These are phyloP conservation scores for Tricladium varicosporioides DNA, from an alignment of 2,329 filamentous ascomycete genomes.

Conservation along the genomic window DNA sequence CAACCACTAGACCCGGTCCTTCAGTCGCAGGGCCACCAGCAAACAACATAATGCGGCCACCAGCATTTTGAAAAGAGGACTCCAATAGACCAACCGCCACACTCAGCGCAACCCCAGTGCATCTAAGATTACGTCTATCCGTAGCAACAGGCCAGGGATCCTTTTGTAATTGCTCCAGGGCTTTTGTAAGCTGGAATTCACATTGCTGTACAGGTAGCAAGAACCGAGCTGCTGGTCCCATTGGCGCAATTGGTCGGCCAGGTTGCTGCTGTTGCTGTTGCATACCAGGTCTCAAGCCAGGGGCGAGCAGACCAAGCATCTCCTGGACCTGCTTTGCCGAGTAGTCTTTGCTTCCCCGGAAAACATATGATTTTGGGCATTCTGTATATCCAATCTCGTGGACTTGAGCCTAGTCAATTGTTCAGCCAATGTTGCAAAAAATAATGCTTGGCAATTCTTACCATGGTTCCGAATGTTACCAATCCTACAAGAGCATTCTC, in stretches of 20 bases:
- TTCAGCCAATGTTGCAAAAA: neutral
- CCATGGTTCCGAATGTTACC: slow-evolving; percentile 92
- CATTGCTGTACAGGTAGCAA: slow-evolving; percentile 91
- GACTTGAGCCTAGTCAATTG: slow-evolving; percentile 72
- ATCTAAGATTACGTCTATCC: slow-evolving; percentile 85
- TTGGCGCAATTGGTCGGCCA: slow-evolving; percentile 69
- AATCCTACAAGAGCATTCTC: slow-evolving; percentile 79
- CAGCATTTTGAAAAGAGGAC: slow-evolving; percentile 92
- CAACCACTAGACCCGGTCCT: slow-evolving; percentile 94
- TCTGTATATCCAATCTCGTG: slow-evolving; percentile 98
- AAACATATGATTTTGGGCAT: slow-evolving; percentile 98
- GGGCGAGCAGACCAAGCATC: slow-evolving; percentile 83
- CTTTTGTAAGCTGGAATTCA: slow-evolving; percentile 96
- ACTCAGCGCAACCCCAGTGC: slow-evolving; percentile 93
- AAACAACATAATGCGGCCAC: slow-evolving; percentile 95
- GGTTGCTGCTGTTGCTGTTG: slow-evolving; percentile 71
- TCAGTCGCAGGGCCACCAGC: slow-evolving; percentile 93
- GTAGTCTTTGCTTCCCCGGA: slow-evolving; percentile 97
- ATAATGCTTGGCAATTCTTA: slow-evolving; percentile 40
- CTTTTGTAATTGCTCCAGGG: slow-evolving; percentile 90
- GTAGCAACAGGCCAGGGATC: slow-evolving; percentile 97
- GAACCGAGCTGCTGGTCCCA: slow-evolving; percentile 84
- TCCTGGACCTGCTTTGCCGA: slow-evolving; percentile 98
- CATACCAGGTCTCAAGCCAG: slow-evolving; percentile 67
- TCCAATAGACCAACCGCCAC: slow-evolving; percentile 92